A percentile compares a stretch with the other conserved stretches of the same genome.
Evolutionary conservation across 345 rosid species (phyloP).

Genomic region (Eucalyptus curtisii): DNA sequence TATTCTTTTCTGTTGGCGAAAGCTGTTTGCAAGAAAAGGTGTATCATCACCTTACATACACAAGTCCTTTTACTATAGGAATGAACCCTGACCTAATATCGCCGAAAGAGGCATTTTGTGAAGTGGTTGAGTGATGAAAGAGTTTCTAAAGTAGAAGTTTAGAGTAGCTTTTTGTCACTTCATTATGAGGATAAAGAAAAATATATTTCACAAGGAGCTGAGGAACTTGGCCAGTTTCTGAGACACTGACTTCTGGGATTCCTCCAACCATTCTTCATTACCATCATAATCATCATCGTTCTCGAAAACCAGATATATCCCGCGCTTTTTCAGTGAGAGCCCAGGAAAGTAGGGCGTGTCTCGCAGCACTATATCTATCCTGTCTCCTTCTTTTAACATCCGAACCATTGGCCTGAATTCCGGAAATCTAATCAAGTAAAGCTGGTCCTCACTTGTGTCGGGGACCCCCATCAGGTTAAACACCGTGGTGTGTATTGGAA

Average conservation of each 20-base stretch:
- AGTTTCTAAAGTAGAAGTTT: not conserved
- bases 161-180: not conserved
- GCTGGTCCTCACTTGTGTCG: slow-evolving; percentile 22
- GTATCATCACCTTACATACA: not conserved
- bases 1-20: not conserved
- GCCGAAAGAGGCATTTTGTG: not conserved
- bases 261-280: slow-evolving; percentile 24
- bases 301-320: slow-evolving; percentile 29
- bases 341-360: slow-evolving; percentile 11
- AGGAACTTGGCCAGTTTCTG: slow-evolving; percentile 27
- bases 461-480: slow-evolving; percentile 40
- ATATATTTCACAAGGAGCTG: slow-evolving; percentile 6
- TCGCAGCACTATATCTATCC: slow-evolving; percentile 8
- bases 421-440: slow-evolving; percentile 41
- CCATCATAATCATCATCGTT: slow-evolving; percentile 31
- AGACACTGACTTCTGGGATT: slow-evolving; percentile 20
- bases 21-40: not conserved
- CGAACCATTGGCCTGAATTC: slow-evolving; percentile 12
- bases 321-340: slow-evolving; percentile 23
- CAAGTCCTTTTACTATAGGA: not conserved
- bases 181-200: not conserved
- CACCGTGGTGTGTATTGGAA: not conserved
- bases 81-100: not conserved
- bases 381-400: slow-evolving; percentile 16
- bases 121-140: not conserved